Conservation (phyloP, 2,329 filamentous ascomycete species). For the Neofusicoccum laricinum region DNA sequence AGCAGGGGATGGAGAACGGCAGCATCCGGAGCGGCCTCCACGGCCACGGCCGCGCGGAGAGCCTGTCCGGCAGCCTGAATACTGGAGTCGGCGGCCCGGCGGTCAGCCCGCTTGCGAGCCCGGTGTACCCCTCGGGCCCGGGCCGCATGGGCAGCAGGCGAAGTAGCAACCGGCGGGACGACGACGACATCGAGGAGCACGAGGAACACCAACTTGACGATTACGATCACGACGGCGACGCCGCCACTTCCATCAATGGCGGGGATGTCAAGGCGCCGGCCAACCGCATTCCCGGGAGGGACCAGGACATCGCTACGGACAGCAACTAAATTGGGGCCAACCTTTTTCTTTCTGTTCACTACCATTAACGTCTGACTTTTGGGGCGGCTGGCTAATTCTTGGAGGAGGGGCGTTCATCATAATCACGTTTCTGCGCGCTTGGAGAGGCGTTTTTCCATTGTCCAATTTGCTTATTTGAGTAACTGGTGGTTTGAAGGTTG, state of each 20-base stretch:
- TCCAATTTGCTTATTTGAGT: neutral
- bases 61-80: slow-evolving; percentile 70
- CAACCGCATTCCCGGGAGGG: neutral
- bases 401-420: slow-evolving; percentile 6
- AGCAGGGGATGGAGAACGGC: slow-evolving; percentile 60
- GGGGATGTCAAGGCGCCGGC: neutral
- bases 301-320: neutral
- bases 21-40: slow-evolving; percentile 75
- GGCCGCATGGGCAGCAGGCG: slow-evolving; percentile 14
- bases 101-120: slow-evolving; percentile 60
- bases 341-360: neutral
- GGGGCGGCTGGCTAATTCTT: neutral
- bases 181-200: slow-evolving; percentile 12
- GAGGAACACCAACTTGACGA: slow-evolving; percentile 3
- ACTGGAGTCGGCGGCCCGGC: slow-evolving; percentile 30
- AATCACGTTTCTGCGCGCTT: slow-evolving; percentile 2
- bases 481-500: neutral
- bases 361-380: neutral
- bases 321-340: slow-evolving; percentile 1
- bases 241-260: neutral
- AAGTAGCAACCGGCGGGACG: slow-evolving; percentile 14
- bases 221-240: slow-evolving; percentile 7
- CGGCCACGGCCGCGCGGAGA: slow-evolving; percentile 78
- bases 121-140: slow-evolving; percentile 19
- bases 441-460: neutral